A percentile compares a stretch with the other conserved stretches of the same genome.
These are phyloP conservation scores for Heritiera fomes DNA, from an alignment of 345 rosid species.

Conservation along the genomic window DNA sequence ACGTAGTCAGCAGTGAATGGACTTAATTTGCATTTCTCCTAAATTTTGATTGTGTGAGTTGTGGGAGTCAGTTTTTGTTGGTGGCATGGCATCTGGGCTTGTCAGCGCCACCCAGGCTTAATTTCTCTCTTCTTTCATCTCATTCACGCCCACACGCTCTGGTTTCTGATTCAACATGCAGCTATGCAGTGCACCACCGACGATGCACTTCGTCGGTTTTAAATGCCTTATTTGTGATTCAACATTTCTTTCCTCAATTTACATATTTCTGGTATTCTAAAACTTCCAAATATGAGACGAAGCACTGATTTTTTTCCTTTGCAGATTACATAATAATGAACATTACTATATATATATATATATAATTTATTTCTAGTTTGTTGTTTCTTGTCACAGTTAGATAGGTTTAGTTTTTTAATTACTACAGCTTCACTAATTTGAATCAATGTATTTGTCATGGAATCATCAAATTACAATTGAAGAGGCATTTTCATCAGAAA, in stretches of 20 bases:
- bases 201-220: constrained; percentile 45
- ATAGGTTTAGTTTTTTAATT: no score
- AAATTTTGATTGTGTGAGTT: constrained; percentile 15
- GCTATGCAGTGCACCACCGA: constrained; percentile 30
- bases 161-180: constrained; percentile 49
- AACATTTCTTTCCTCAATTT: not conserved
- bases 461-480: not conserved
- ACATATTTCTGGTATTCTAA: no score
- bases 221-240: not conserved
- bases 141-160: constrained; percentile 61
- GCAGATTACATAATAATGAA: not conserved
- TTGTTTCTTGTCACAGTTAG: no score
- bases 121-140: constrained; percentile 10
- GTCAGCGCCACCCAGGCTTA: constrained; percentile 46
- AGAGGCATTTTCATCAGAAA: not conserved
- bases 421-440: not conserved
- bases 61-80: constrained; percentile 17
- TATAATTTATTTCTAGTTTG: no score
- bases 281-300: no score
- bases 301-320: no score
- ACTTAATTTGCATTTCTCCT: not conserved
- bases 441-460: not conserved
- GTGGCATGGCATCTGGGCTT: constrained; percentile 9
- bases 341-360: no score
- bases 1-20: not conserved